Base-by-base conservation (phyloP, 202 grass and related monocot genomes). In the Bolboschoenoplectus hybrid region DNA sequence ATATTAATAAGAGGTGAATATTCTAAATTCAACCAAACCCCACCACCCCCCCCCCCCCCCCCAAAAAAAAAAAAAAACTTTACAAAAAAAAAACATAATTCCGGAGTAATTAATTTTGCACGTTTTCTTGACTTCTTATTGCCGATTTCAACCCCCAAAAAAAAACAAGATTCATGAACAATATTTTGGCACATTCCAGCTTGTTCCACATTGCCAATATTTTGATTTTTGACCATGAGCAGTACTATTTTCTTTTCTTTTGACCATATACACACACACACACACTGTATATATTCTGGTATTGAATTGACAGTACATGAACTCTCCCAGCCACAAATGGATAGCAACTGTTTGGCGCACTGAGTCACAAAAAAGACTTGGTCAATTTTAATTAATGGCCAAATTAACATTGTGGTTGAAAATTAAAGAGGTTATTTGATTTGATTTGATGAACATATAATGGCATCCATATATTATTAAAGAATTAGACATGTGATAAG, bases 181-280 rank as follows among this genome's bases (percentile, higher is more conserved):
- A 53, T 38, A 49, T 26, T 76, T 76, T 76, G 47, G n/a, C 73
- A 76, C 44, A 32, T 75, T 75, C 46, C 53, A 75, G 47, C 49
- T 32, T 50, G 44, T 50, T 74, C n/a, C 44, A 74, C 6, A 7
- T 1, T 39, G 4, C 71, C 46, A 16, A 44, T 71, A 40, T 5
- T 36, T 36, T 4, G 63, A 12, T 26, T 36, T 39, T 70, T 70
- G 38, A 70, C 67, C 39, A 17, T 44, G 32, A 39, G 12, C 12
- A 68, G 26, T 26, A 26, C 26, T 26, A 26, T 26, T 26, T 26
- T 26, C 26, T 7, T 32, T 74, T 11, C 45, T 50, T 73, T 26
- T 73, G 69, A 73, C n/a, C n/a, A 47, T n/a, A 36, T 20, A 9
- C 1, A 26, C 0, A 26, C 3, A 56, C 16, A 61, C 6, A 11